Evolutionary conservation across 2,329 filamentous ascomycete genomes (phyloP).

Genomic region (Cytospora mali): DNA sequence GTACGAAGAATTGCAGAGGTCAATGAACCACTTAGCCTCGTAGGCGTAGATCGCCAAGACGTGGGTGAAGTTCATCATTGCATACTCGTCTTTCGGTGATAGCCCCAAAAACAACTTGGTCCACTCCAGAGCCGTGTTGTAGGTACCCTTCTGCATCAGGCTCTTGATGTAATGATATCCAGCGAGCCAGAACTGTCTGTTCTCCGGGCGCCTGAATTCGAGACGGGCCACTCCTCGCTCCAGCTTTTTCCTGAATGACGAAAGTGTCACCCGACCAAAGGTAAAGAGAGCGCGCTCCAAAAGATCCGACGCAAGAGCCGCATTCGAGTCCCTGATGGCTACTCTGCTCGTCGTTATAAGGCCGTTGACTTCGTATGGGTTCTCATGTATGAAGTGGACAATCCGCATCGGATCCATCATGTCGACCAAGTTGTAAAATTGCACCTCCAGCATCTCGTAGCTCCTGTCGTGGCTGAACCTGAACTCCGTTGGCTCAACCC

Average conservation of each 20-base stretch:
- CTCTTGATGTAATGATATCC: constrained; percentile 87
- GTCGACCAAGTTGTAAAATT: constrained; percentile 80
- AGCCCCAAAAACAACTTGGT: constrained; percentile 79
- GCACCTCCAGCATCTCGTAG: constrained; percentile 74
- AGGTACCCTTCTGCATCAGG: constrained; percentile 87
- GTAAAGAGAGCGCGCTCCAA: constrained; percentile 90
- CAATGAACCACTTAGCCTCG: constrained; percentile 75
- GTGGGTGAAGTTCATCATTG: constrained; percentile 78
- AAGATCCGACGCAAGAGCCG: constrained; percentile 81
- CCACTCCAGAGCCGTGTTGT: constrained; percentile 92
- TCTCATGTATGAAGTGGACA: constrained; percentile 71
- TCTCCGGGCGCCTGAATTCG: constrained; percentile 80
- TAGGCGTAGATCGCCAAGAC: constrained; percentile 80
- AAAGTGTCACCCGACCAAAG: constrained; percentile 86
- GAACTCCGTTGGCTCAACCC: constrained; percentile 68
- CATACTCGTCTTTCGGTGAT: constrained; percentile 80
- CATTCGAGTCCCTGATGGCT: constrained; percentile 87
- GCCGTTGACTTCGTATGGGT: constrained; percentile 90
- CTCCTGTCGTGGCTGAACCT: constrained; percentile 72
- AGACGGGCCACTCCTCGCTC: constrained; percentile 78
- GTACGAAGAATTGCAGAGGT: constrained; percentile 58
- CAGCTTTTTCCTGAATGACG: constrained; percentile 76
- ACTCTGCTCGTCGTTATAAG: constrained; percentile 93
- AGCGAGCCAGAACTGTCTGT: constrained; percentile 89
- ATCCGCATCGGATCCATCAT: constrained; percentile 82